A percentile compares a stretch with the other conserved stretches of the same genome.
Conservation (phyloP, 148 eudicot genomes). For the Amaranthus hypochondriacus region DNA sequence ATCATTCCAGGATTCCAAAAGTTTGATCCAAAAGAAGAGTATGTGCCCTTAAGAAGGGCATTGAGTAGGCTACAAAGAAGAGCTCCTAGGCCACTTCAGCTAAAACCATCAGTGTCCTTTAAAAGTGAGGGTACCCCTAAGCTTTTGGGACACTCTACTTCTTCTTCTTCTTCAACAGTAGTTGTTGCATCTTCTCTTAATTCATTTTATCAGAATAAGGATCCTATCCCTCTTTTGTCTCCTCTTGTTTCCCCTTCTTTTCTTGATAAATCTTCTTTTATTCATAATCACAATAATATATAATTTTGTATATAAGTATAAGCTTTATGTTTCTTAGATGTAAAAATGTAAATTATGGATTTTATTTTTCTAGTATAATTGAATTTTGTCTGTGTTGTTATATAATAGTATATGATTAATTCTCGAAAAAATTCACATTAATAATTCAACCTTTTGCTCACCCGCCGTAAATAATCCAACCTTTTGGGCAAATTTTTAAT, state of each 20-base stretch:
- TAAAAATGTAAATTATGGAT: neutral
- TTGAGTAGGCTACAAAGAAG: constrained; percentile 43
- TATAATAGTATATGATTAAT: too few relatives aligned
- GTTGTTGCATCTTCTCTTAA: constrained; percentile 16
- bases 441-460: too few relatives aligned
- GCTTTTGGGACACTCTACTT: neutral
- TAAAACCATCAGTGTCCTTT: constrained; percentile 30
- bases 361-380: too few relatives aligned
- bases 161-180: constrained; percentile 12
- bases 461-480: too few relatives aligned
- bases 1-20: constrained; percentile 53
- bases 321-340: constrained; percentile 24
- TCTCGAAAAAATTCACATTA: too few relatives aligned
- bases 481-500: too few relatives aligned
- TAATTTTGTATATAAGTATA: too few relatives aligned
- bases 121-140: constrained; percentile 24
- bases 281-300: constrained; percentile 17
- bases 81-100: constrained; percentile 55
- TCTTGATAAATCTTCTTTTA: constrained; percentile 29
- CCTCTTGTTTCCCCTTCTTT: constrained; percentile 57
- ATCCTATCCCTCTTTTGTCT: constrained; percentile 64
- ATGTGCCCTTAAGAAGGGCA: constrained; percentile 18
- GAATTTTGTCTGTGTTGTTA: too few relatives aligned
- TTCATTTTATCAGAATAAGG: constrained; percentile 32
- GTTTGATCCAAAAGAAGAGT: constrained; percentile 35